Evolutionary conservation across 345 rosid species (phyloP).

Genomic region (Aquilaria malaccensis): DNA sequence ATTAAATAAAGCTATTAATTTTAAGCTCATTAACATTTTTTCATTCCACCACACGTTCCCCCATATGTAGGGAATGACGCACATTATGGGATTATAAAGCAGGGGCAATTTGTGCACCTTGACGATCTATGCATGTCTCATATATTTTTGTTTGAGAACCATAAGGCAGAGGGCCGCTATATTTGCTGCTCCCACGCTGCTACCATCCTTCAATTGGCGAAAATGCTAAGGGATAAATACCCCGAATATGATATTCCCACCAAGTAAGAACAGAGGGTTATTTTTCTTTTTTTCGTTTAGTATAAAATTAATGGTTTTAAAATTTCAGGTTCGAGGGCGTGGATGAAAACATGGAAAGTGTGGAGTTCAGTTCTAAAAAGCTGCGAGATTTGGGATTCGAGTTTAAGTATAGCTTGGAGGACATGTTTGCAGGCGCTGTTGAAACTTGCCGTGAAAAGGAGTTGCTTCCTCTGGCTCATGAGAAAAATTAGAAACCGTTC

Average conservation of each 20-base stretch:
- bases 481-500: background rate
- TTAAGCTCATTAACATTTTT: too few relatives aligned
- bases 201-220: slow-evolving; percentile 47
- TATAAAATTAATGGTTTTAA: too few relatives aligned
- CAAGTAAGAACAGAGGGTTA: slow-evolving; percentile 27
- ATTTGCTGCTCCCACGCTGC: slow-evolving; percentile 65
- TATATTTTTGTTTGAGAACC: slow-evolving; percentile 62
- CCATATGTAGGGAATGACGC: slow-evolving; percentile 53
- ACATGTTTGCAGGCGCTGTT: slow-evolving; percentile 64
- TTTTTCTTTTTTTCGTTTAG: too few relatives aligned
- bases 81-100: slow-evolving; percentile 71
- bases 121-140: slow-evolving; percentile 85
- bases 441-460: slow-evolving; percentile 66
- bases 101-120: slow-evolving; percentile 79
- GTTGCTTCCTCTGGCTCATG: slow-evolving; percentile 37
- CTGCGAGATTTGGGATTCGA: slow-evolving; percentile 59
- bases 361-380: slow-evolving; percentile 55
- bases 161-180: slow-evolving; percentile 71
- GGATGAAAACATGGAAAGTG: slow-evolving; percentile 39
- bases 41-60: too few relatives aligned
- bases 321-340: slow-evolving; percentile 49
- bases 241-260: slow-evolving; percentile 61
- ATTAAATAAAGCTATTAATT: background rate
- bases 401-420: slow-evolving; percentile 71
- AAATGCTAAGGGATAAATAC: slow-evolving; percentile 42